Conservation (phyloP, 768 basidiomycete genomes). For the Krasilnikovozyma curviuscula region DNA sequence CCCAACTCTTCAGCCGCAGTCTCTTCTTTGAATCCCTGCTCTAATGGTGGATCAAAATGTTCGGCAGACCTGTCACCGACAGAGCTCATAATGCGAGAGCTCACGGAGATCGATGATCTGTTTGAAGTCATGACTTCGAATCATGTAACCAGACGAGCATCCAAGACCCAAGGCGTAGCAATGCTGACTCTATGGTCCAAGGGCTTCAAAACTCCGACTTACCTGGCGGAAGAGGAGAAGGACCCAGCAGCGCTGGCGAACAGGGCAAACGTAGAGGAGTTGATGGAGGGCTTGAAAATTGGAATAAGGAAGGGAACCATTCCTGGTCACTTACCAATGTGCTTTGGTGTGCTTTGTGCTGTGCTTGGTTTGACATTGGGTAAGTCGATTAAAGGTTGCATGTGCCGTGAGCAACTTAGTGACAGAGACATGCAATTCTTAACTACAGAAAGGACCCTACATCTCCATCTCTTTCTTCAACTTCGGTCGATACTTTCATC, state of each 20-base stretch:
- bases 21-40: neutral
- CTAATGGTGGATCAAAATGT: neutral
- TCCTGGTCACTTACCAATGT: constrained; percentile 68
- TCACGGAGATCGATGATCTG: constrained; percentile 46
- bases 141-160: constrained; percentile 69
- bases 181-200: constrained; percentile 71
- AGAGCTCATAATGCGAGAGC: constrained; percentile 27
- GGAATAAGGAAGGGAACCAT: constrained; percentile 42
- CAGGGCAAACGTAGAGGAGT: neutral
- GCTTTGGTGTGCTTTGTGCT: constrained; percentile 72
- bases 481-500: constrained; percentile 77
- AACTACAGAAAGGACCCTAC: constrained; percentile 51
- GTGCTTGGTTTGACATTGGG: constrained; percentile 55
- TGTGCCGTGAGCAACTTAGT: neutral
- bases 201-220: constrained; percentile 46
- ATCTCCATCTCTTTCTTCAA: constrained; percentile 82
- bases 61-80: constrained; percentile 3
- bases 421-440: neutral
- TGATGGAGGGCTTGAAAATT: constrained; percentile 12
- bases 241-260: constrained; percentile 18
- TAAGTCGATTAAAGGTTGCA: constrained; percentile 21
- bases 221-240: constrained; percentile 15
- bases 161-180: constrained; percentile 77
- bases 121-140: constrained; percentile 79
- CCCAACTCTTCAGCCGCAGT: neutral